phyloP scores from a whole-genome alignment of 306 rosid species.

The Coriaria nepalensis region DNA sequence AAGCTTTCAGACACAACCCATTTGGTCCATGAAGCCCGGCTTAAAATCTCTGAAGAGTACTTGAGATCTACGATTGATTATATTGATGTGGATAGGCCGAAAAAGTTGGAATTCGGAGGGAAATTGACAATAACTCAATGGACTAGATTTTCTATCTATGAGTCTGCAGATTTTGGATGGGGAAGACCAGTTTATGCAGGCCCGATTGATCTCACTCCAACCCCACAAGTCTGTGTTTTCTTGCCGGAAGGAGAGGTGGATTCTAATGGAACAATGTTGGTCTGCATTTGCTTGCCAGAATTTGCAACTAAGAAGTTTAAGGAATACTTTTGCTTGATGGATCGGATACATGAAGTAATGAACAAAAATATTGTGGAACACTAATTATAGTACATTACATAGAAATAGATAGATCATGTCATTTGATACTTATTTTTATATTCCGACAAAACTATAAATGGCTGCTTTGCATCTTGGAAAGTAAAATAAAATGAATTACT shows the following conservation, averaged over 20 bases:
- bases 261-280: constrained; percentile 41
- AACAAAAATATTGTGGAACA: neutral
- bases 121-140: constrained; percentile 81
- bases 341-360: constrained; percentile 10
- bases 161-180: constrained; percentile 80
- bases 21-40: constrained; percentile 52
- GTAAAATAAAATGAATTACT: too few relatives aligned
- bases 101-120: constrained; percentile 70
- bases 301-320: constrained; percentile 40
- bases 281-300: constrained; percentile 82
- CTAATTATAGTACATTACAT: too few relatives aligned
- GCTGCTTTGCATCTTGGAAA: too few relatives aligned
- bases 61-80: constrained; percentile 71
- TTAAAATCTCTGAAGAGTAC: constrained; percentile 54
- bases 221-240: constrained; percentile 86
- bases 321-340: constrained; percentile 21
- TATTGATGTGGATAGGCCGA: constrained; percentile 52
- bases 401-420: neutral
- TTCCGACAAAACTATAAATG: too few relatives aligned
- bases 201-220: constrained; percentile 78
- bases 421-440: too few relatives aligned
- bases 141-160: constrained; percentile 78
- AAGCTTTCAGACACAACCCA: constrained; percentile 31
- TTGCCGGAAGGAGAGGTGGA: constrained; percentile 54
- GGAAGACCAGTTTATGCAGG: constrained; percentile 80